phyloP scores from a whole-genome alignment of 768 basidiomycete species.

The Baorangia bicolor region DNA sequence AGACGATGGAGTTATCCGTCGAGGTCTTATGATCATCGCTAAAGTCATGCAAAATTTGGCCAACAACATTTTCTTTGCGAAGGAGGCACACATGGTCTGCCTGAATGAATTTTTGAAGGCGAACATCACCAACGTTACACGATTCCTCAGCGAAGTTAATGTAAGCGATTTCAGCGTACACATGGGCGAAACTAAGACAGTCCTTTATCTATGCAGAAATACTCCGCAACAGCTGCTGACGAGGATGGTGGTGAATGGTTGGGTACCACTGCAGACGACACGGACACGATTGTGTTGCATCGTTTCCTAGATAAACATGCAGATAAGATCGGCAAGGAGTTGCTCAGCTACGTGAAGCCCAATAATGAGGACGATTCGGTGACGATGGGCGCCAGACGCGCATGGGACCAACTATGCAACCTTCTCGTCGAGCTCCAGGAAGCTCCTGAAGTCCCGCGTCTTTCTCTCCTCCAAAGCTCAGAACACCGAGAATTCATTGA shows the following conservation, averaged over 20 bases:
- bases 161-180: conserved; percentile 38
- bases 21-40: conserved; percentile 82
- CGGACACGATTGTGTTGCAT: conserved; percentile 79
- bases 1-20: conserved; percentile 59
- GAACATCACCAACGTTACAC: conserved; percentile 71
- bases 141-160: conserved; percentile 73
- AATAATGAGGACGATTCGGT: conserved; percentile 53
- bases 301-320: conserved; percentile 83
- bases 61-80: conserved; percentile 92
- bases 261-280: conserved; percentile 76
- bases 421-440: conserved; percentile 77
- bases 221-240: conserved; percentile 42
- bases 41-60: conserved; percentile 93
- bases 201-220: conserved; percentile 37
- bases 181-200: background rate
- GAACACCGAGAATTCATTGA: conserved; percentile 67
- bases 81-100: conserved; percentile 82
- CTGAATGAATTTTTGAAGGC: conserved; percentile 72
- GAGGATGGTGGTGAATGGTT: conserved; percentile 73
- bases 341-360: conserved; percentile 68
- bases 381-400: conserved; percentile 66
- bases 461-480: conserved; percentile 45
- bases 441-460: conserved; percentile 62
- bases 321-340: conserved; percentile 84
- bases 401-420: conserved; percentile 80